These are phyloP conservation scores for Drechslera avenae DNA, from an alignment of 2,329 filamentous ascomycete genomes.

Conservation along the genomic window DNA sequence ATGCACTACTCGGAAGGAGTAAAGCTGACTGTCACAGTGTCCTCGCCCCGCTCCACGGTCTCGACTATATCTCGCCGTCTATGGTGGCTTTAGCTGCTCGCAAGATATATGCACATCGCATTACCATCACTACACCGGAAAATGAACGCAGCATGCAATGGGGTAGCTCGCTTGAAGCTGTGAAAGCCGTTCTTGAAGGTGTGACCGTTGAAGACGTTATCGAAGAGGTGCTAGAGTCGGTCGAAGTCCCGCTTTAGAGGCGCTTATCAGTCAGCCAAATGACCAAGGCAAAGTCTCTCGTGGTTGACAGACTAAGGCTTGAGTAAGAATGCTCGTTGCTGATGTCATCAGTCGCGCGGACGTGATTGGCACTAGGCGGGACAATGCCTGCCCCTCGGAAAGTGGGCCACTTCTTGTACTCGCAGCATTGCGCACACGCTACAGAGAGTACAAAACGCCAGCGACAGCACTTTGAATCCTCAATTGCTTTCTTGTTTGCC, in stretches of 20 bases:
- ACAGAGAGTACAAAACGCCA: slow-evolving; percentile 11
- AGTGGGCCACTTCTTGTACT: slow-evolving; percentile 16
- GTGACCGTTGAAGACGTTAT: slow-evolving; percentile 62
- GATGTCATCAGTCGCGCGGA: slow-evolving; percentile 26
- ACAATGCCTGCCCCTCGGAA: slow-evolving; percentile 23
- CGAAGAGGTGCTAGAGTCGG: slow-evolving; percentile 61
- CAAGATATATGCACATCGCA: slow-evolving; percentile 87
- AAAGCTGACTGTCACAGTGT: slow-evolving; percentile 54
- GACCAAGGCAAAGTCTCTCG: background rate
- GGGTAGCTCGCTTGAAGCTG: slow-evolving; percentile 77
- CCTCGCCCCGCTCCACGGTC: slow-evolving; percentile 79
- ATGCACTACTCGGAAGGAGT: background rate
- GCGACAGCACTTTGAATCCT: background rate
- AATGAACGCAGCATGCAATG: slow-evolving; percentile 90
- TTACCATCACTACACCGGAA: slow-evolving; percentile 70
- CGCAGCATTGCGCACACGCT: slow-evolving; percentile 5
- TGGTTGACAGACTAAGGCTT: slow-evolving; percentile 17
- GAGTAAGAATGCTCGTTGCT: slow-evolving; percentile 35
- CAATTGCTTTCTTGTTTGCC: slow-evolving; percentile 5
- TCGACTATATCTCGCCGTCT: slow-evolving; percentile 82
- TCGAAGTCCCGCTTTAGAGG: slow-evolving; percentile 60
- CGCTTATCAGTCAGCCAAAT: slow-evolving; percentile 1
- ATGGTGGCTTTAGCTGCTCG: slow-evolving; percentile 80
- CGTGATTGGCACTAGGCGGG: slow-evolving; percentile 33
- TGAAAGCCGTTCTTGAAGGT: slow-evolving; percentile 68